Evolutionary conservation across 139 green algal genomes (phyloP), one percentile per base, ranked within the genome.

Genomic region (Picochlorum sp.): DNA sequence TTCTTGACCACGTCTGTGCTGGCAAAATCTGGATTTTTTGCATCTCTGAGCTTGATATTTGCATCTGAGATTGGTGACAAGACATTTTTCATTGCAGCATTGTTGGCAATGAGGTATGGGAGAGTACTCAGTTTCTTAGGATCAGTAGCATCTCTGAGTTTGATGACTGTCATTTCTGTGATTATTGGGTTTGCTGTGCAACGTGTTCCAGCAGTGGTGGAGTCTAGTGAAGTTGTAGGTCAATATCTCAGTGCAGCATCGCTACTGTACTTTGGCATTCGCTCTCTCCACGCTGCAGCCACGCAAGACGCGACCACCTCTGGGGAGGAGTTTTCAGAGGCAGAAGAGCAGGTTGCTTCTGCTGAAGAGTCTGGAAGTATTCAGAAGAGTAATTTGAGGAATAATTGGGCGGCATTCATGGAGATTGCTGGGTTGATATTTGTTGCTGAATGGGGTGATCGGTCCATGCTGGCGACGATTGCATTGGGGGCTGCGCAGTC

Each of bases 61-160:
- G 63, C 96, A 0, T 91, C 73, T 14, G 94, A 99, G 71, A 80
- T 98, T 20, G 93, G 94, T 1, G 94, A 99, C 72, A 99, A 98
- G 76, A 99, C 94, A 4, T 99, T 99, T 69, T 99, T 99, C 84
- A 96, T 99, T 31, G 92, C 92, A 1, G 92, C 84, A 3, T 77
- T 98, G 49, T 77, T 98, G n/a, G 92, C 92, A 15, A 95, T 95
- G 86, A 80, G 83, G 57, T 69, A 88, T 20, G 88, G 77, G 47
- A 80, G 73, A 38, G 68, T 62, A 62, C 63, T 89, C 52, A 79
- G 71, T 31, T 91, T 90, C 34, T 68, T 66, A 6, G 88, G 86
- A 20, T 85, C 80, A 9, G 31, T 85, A 4, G 50, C 68, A 11
- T 82, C 87, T 1, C 77, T 95, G 6, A 45, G 64, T 2, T 41